Conservation (phyloP, 306 rosid species). For the Benincasa hispida region DNA sequence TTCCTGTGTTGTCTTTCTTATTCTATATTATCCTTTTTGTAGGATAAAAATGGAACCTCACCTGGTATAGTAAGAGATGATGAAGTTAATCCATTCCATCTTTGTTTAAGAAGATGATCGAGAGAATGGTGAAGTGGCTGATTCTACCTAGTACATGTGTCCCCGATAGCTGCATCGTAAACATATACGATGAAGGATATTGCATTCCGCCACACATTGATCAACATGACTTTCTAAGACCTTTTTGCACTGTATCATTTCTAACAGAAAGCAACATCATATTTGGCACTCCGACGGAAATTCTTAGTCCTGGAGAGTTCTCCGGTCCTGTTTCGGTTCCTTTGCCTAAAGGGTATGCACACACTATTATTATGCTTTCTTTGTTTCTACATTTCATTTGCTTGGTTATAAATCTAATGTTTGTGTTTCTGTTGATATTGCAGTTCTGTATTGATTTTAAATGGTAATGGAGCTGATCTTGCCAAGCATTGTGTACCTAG, state of each 20-base stretch:
- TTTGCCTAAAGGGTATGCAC: conserved; percentile 39
- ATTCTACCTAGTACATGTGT: conserved; percentile 31
- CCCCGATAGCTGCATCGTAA: conserved; percentile 65
- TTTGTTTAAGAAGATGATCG: conserved; percentile 48
- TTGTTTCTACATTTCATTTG: neutral
- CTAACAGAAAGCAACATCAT: conserved; percentile 30
- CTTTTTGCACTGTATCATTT: conserved; percentile 38
- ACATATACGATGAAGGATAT: conserved; percentile 54
- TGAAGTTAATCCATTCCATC: conserved; percentile 47
- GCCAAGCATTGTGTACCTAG: conserved; percentile 51
- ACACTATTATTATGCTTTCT: neutral
- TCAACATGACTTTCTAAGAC: conserved; percentile 47
- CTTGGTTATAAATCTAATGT: neutral
- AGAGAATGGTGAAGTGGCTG: conserved; percentile 33
- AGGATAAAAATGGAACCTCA: conserved; percentile 49
- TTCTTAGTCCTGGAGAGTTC: conserved; percentile 32
- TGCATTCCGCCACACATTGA: conserved; percentile 66
- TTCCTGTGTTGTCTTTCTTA: neutral
- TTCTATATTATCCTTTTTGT: conserved; percentile 6
- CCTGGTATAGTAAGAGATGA: conserved; percentile 45
- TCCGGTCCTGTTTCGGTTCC: conserved; percentile 20
- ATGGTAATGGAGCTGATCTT: conserved; percentile 41
- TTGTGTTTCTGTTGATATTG: neutral
- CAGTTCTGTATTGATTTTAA: conserved; percentile 40
- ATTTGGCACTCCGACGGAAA: conserved; percentile 25